Base-by-base conservation (phyloP, 768 basidiomycete species). In the Phanerochaete sordida region DNA sequence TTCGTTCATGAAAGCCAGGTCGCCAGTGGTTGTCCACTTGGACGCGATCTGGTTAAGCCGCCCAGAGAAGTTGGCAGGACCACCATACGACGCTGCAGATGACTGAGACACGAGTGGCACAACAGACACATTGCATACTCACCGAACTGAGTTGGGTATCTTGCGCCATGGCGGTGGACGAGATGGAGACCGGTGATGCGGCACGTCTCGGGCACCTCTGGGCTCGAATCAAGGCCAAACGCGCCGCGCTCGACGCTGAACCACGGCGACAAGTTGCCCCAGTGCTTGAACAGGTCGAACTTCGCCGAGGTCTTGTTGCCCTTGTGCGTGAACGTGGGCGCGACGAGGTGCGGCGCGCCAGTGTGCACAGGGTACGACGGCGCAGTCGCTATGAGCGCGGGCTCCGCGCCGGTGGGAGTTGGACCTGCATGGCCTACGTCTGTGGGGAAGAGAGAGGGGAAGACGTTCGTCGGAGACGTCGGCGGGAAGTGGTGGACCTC, bases 211-310 rank as follows among this genome's bases (percentile, higher is more conserved):
- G 92, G 92, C 1, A 84, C 78, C 37, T 84, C 86, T 0, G 90
- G 85, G 5, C 79, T 79, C 0, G 90, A 87, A 64, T 92, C 82
- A 11, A 93, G 63, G 0, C 92, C 91, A 72, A 92, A 94, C 1
- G 81, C 75, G 13, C 78, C 81, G 45, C 75, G 77, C 19, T 78
- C 77, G 21, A 91, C 85, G 63, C 87, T 90, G 70, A 87, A 93
- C 92, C 92, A 94, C 12, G 92, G 92, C 1, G 88, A 87, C 44
- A 92, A 71, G 67, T 93, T 93, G 0, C 92, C 92, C 92, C 92
- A 94, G 45, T 84, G 81, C 69, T 79, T 82, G 73, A 93, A 84
- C 46, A 93, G 66, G 67, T 88, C 82, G 64, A 91, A 93, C 11
- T 75, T 61, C 66, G 27, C 59, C 51, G 46, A 55, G 12, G 51